phyloP scores from a whole-genome alignment of 768 basidiomycete species.

The Hericium alpestre region DNA sequence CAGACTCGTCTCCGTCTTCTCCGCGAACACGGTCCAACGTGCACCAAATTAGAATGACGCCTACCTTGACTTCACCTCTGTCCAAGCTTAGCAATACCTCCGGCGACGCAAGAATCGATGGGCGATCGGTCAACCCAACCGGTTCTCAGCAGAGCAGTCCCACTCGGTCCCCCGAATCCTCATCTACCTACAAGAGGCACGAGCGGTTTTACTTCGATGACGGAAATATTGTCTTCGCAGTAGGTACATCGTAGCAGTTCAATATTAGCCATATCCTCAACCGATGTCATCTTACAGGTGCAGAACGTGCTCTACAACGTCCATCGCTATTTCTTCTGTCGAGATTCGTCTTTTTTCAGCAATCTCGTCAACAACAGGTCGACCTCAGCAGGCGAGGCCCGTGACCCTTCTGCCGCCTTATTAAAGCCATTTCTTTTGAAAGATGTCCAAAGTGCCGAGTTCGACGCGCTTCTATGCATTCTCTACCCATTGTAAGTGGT shows the following conservation, averaged over 20 bases:
- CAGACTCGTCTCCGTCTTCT: no score
- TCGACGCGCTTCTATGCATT: background rate
- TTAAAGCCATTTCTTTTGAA: background rate
- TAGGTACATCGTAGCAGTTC: background rate
- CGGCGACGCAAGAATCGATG: no score
- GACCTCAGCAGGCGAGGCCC: background rate
- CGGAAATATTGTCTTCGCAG: constrained; percentile 9
- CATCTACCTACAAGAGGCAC: background rate
- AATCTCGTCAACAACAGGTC: background rate
- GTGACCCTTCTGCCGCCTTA: background rate
- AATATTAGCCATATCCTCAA: background rate
- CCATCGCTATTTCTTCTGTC: constrained; percentile 11
- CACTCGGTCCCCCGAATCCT: no score
- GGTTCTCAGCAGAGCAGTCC: no score
- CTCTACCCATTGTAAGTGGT: background rate
- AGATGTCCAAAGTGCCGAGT: background rate
- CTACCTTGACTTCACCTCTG: no score
- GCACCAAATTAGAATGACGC: no score
- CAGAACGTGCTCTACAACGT: constrained; percentile 6
- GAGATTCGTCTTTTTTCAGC: constrained; percentile 10
- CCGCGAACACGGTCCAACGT: no score
- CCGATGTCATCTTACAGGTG: background rate
- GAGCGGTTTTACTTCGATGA: constrained; percentile 8
- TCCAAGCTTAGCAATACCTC: no score
- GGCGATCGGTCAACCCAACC: no score